A percentile compares a stretch with the other conserved stretches of the same genome.
Conservation (phyloP, 2,329 filamentous ascomycete species). For the Curvularia verruculosa region DNA sequence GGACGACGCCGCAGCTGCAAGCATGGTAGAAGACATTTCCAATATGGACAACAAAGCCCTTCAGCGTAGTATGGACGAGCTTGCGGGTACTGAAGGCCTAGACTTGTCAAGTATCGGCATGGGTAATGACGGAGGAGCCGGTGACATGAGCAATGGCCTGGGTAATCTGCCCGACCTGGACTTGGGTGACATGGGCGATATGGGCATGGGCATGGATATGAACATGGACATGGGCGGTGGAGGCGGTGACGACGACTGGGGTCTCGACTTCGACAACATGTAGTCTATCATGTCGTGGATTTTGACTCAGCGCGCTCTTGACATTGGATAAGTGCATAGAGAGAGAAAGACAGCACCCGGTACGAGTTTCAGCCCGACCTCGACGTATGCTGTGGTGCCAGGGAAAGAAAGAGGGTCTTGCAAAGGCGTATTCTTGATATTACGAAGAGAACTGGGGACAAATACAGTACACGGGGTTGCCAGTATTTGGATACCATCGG, state of each 20-base stretch:
- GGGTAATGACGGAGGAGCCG: slow-evolving; percentile 29
- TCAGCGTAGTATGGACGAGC: slow-evolving; percentile 41
- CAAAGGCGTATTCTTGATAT: background rate
- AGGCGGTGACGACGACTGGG: slow-evolving; percentile 47
- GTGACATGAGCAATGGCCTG: slow-evolving; percentile 31
- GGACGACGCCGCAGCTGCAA: slow-evolving; percentile 44
- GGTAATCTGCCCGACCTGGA: slow-evolving; percentile 38
- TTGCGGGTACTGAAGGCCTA: slow-evolving; percentile 34
- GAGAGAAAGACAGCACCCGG: background rate
- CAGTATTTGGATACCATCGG: background rate
- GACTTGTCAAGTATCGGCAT: slow-evolving; percentile 42
- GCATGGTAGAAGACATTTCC: slow-evolving; percentile 38
- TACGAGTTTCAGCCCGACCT: background rate
- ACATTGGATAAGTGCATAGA: background rate
- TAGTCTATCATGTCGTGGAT: slow-evolving; percentile 17
- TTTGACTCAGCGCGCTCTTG: background rate
- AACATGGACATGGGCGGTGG: slow-evolving; percentile 38
- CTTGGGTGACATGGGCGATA: slow-evolving; percentile 38
- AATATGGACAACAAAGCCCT: slow-evolving; percentile 43
- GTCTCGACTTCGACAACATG: slow-evolving; percentile 51
- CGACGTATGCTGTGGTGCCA: background rate
- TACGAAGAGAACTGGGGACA: background rate
- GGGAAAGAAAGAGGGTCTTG: background rate
- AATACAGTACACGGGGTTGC: background rate
- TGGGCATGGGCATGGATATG: slow-evolving; percentile 39